Conservation (phyloP, 2,329 filamentous ascomycete species). For the Emmonsiellopsis sp. region DNA sequence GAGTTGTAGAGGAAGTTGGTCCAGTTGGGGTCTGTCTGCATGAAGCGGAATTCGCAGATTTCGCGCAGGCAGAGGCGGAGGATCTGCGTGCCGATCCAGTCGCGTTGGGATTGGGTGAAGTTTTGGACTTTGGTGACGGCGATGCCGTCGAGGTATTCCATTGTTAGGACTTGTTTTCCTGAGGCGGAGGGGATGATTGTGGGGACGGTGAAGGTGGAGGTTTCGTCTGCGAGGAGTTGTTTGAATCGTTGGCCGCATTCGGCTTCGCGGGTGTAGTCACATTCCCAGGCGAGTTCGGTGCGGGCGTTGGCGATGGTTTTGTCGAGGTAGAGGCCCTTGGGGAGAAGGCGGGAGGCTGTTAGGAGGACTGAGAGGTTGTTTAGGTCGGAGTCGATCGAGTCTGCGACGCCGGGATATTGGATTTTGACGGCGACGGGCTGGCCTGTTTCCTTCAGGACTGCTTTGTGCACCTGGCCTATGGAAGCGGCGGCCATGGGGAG, state of each 20-base stretch:
- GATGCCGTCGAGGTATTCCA: slow-evolving; percentile 80
- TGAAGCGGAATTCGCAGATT: slow-evolving; percentile 89
- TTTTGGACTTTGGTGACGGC: slow-evolving; percentile 72
- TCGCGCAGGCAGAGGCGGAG: slow-evolving; percentile 85
- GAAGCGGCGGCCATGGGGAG: slow-evolving; percentile 90
- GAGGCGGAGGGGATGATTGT: slow-evolving; percentile 68
- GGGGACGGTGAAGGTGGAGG: slow-evolving; percentile 69
- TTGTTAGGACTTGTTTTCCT: slow-evolving; percentile 79
- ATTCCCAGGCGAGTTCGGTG: slow-evolving; percentile 90
- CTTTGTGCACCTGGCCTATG: slow-evolving; percentile 91
- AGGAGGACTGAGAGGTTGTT: slow-evolving; percentile 88
- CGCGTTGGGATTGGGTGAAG: slow-evolving; percentile 72
- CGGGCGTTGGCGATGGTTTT: slow-evolving; percentile 96
- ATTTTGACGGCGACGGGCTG: slow-evolving; percentile 86
- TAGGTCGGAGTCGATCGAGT: slow-evolving; percentile 92
- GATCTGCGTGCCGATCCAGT: slow-evolving; percentile 95
- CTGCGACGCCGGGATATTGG: slow-evolving; percentile 91
- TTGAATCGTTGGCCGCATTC: slow-evolving; percentile 69
- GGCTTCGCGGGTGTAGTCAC: slow-evolving; percentile 86
- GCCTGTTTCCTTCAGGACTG: slow-evolving; percentile 65
- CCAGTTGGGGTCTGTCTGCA: slow-evolving; percentile 99
- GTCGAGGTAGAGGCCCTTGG: slow-evolving; percentile 86
- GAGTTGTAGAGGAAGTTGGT: slow-evolving; percentile 95
- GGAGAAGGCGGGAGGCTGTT: slow-evolving; percentile 80
- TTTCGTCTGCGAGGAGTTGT: slow-evolving; percentile 64